Base-by-base conservation (phyloP, 805 yeast genomes). In the Candida silvatica region DNA sequence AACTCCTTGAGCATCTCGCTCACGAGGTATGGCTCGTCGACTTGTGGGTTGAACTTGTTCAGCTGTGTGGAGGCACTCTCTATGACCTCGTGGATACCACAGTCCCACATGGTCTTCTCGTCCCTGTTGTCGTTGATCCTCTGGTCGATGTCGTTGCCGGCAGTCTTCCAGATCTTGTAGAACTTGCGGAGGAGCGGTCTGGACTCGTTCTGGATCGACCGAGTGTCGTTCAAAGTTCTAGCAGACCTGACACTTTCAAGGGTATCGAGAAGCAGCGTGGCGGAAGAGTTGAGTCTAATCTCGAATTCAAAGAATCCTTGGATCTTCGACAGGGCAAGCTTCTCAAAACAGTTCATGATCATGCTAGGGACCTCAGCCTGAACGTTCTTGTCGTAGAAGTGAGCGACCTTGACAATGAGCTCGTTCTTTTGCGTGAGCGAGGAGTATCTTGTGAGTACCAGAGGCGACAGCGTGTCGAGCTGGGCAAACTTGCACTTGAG, bases 401-500 rank as follows among this genome's bases (percentile, higher is more conserved):
- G 51, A 30, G 59, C 61, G 4, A 67, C 60, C 3, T 55, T 51
- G n/a, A 62, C 49, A 6, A 74, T 45, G 18, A 45, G 36, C 5
- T 38, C 54, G 12, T 59, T 46, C 17, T 61, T 58, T 2, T 54
- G 47, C 12, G 63, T 57, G 1, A 66, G 41, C 0, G 74, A 49
- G 1, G 77, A 61, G 18, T 65, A 44, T 32, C 84, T 64, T 0
- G 75, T 62, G 7, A 66, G 56, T 7, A 78, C 46, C 41, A 69
- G 65, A 41, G 74, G 71, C 9, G 78, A 70, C 31, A 82, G 53
- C 0, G 84, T 71, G 48, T 88, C 96, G 34, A 68, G 63, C 56
- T 90, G 97, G 6, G 87, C 56, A 59, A 79, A 77, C 49, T 81
- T 84, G 45, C 86, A 71, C 25, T 75, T 72, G 34, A 88, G 55